Conservation (phyloP, 768 basidiomycete genomes). For the Kwoniella botswanensis region DNA sequence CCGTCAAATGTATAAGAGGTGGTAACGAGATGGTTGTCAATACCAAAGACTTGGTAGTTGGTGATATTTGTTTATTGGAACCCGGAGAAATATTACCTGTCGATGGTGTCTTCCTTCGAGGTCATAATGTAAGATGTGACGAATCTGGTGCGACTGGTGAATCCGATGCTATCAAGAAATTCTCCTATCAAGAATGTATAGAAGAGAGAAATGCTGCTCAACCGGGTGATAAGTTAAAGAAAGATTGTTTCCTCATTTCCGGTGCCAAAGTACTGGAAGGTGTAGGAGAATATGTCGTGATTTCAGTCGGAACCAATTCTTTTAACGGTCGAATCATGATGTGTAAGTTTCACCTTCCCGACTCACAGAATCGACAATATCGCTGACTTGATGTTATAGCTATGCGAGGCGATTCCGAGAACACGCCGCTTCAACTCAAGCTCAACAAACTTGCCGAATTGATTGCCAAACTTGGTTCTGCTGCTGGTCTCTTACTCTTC, state of each 20-base stretch:
- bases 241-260: slow-evolving; percentile 88
- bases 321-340: slow-evolving; percentile 99
- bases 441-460: slow-evolving; percentile 91
- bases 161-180: slow-evolving; percentile 91
- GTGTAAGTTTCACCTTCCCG: slow-evolving; percentile 64
- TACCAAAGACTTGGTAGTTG: slow-evolving; percentile 83
- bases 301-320: slow-evolving; percentile 87
- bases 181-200: slow-evolving; percentile 75
- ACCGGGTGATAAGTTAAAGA: slow-evolving; percentile 63
- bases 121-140: slow-evolving; percentile 93
- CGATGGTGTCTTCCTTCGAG: slow-evolving; percentile 89
- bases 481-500: slow-evolving; percentile 82
- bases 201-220: slow-evolving; percentile 61
- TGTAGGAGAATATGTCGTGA: slow-evolving; percentile 87
- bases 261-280: slow-evolving; percentile 95
- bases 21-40: slow-evolving; percentile 72
- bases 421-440: slow-evolving; percentile 92
- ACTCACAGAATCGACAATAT: background rate
- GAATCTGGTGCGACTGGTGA: slow-evolving; percentile 97
- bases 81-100: slow-evolving; percentile 96
- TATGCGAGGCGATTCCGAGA: slow-evolving; percentile 80
- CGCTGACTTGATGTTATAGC: slow-evolving; percentile 62
- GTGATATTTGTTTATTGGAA: slow-evolving; percentile 87
- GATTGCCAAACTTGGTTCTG: slow-evolving; percentile 87
- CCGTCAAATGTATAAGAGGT: slow-evolving; percentile 80